Base-by-base conservation (phyloP, 2,329 filamentous ascomycete genomes). In the Ciborinia camelliae region DNA sequence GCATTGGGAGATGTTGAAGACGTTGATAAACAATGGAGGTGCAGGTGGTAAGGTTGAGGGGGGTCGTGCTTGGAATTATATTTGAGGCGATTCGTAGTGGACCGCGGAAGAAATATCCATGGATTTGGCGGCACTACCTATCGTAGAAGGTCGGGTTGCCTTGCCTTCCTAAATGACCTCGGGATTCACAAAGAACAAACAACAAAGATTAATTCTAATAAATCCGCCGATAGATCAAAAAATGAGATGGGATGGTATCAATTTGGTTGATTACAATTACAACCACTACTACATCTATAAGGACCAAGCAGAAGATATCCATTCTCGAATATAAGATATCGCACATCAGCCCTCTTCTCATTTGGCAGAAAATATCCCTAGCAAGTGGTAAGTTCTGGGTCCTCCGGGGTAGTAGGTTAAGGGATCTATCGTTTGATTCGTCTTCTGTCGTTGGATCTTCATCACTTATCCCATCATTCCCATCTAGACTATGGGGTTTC, bases 1-100 rank as follows among this genome's bases (percentile, higher is more conserved):
- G 93, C 94, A 75, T 95, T 94, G 69, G 94, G 94, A 37, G 59
- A 30, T 41, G 81, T 97, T 97, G 93, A 93, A 94, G 69, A 97
- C 35, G 23, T 51, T 10, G 8, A 35, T 6, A 58, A 6, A 41
- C 35, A 64, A 28, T 47, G 10, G 7, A 39, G 28, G 10, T 58
- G 39, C 47, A 54, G 26, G n/a, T 57, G 30, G 18, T 26, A n/a
- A 35, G 37, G 23, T 45, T 28, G 51, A 37, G 30, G 41, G n/a
- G 30, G 41, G n/a, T 47, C 57, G 57, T 47, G 57, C 15, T 60
- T 37, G 15, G n/a, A 60, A 37, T 60, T 50, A 39, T 50, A 26
- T 23, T 58, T 32, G 39, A 58, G 23, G 28, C 32, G 28, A 45
- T 45, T 43, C 28, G 51, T 30, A 15, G 7, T n/a, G n/a, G n/a